A percentile compares a stretch with the other conserved stretches of the same genome.
Conservation (phyloP, 768 basidiomycete genomes). For the Russula olivacea region DNA sequence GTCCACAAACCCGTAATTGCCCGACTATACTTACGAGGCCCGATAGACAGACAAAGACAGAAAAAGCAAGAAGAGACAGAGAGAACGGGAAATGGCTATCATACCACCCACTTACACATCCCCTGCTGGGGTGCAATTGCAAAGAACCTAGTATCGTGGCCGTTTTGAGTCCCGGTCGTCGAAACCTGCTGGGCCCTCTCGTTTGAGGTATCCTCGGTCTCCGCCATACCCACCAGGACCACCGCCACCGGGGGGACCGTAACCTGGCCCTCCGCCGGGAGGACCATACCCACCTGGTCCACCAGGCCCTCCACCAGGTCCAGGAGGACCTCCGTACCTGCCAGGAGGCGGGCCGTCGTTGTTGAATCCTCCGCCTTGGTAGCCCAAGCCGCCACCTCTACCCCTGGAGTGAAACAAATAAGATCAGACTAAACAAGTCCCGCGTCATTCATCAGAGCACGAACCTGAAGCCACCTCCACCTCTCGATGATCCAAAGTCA, state of each 20-base stretch:
- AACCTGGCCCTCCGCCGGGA: conserved; percentile 34
- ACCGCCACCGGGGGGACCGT: conserved; percentile 29
- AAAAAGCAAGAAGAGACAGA: conserved; percentile 12
- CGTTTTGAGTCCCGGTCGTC: conserved; percentile 81
- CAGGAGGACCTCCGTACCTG: conserved; percentile 33
- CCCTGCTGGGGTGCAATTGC: conserved; percentile 5
- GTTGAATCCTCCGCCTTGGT: conserved; percentile 25
- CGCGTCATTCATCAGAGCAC: not conserved
- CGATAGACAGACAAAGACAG: conserved; percentile 7
- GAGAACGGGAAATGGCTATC: conserved; percentile 19
- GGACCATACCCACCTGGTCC: conserved; percentile 41
- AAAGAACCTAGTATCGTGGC: conserved; percentile 53
- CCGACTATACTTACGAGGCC: conserved; percentile 20
- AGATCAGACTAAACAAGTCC: not conserved
- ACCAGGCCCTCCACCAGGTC: conserved; percentile 35
- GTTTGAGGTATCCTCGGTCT: conserved; percentile 61
- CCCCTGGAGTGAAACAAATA: conserved; percentile 9
- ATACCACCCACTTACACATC: conserved; percentile 21
- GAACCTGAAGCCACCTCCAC: conserved; percentile 31
- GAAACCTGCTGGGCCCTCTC: conserved; percentile 60
- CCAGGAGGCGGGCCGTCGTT: conserved; percentile 38
- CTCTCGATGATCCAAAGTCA: conserved; percentile 25
- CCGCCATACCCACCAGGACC: conserved; percentile 38
- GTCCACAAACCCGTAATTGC: conserved; percentile 4
- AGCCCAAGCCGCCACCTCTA: conserved; percentile 26